phyloP scores from a whole-genome alignment of 805 yeast genomes.

The Suhomyces tanzawaensis region DNA sequence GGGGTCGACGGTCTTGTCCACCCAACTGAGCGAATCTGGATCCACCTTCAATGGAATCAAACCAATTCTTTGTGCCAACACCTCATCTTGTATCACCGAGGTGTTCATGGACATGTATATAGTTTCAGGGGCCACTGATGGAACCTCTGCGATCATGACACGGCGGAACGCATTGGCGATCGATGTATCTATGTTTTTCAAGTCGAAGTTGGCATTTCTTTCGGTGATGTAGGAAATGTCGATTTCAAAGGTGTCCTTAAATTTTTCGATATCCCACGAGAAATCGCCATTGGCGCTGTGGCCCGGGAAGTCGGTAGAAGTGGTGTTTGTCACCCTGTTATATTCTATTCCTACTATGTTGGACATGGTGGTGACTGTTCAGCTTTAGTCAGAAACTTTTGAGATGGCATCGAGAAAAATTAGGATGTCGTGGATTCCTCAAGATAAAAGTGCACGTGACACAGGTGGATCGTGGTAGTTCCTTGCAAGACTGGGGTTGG shows the following conservation, averaged over 20 bases:
- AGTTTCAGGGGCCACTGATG: slow-evolving; percentile 91
- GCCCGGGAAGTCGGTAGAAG: slow-evolving; percentile 92
- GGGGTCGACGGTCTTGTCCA: slow-evolving; percentile 61
- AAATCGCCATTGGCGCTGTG: slow-evolving; percentile 60
- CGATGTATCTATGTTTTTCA: slow-evolving; percentile 84
- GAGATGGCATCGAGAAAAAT: slow-evolving; percentile 5
- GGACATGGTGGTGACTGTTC: slow-evolving; percentile 17
- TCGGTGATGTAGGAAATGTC: slow-evolving; percentile 63
- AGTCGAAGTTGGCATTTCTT: slow-evolving; percentile 80
- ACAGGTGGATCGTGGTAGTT: not conserved
- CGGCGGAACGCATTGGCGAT: slow-evolving; percentile 95
- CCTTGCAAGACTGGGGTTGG: not conserved
- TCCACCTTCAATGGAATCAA: slow-evolving; percentile 85
- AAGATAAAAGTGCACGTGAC: too few species aligned
- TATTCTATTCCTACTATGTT: slow-evolving; percentile 78
- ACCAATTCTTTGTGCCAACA: slow-evolving; percentile 92
- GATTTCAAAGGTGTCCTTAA: slow-evolving; percentile 65
- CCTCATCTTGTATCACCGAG: slow-evolving; percentile 96
- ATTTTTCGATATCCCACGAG: slow-evolving; percentile 82
- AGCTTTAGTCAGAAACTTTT: not conserved
- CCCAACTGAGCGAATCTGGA: slow-evolving; percentile 87
- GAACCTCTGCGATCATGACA: slow-evolving; percentile 95
- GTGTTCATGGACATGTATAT: slow-evolving; percentile 91
- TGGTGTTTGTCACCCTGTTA: slow-evolving; percentile 86
- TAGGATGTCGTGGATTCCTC: not conserved